Evolutionary conservation across 1,284 basidiomycete genomes (phyloP), one percentile per base, ranked within the genome.

Genomic region (Leccinum pachyderme): DNA sequence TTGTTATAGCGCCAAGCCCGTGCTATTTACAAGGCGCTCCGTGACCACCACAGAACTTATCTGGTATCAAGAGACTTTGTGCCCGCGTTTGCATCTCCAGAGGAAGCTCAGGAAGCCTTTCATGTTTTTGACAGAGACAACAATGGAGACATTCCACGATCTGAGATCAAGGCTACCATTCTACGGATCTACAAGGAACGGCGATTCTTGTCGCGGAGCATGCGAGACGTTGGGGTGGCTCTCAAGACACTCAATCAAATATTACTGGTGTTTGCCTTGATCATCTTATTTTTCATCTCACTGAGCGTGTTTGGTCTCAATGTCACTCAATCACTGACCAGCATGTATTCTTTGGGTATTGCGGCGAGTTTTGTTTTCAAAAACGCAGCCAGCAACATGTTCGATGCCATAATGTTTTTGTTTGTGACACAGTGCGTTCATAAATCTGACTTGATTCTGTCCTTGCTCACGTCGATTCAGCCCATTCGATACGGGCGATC

Each of bases 291-390:
- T 68, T 88, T 91, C 71, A 82, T 91, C 66, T 80, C 83, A 49
- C 71, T 91, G 55, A 84, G 83, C 59, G 75, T 90, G 28, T 89
- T 91, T 65, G 81, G 82, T 4, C 81, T 91, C 45, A 71, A 83
- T 45, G 73, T 89, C 45, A 79, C 77, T 28, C 74, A 77, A 54
- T 83, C 81, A 28, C 65, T 90, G 69, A 83, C 85, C 44, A 87
- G 84, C 65, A 73, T 87, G 59, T 90, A 89, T 66, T 77, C 86
- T 8, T 65, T 89, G 59, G 81, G 76, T 22, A 81, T 90, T 55
- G 88, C 84, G 3, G 81, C 81, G 15, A 88, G 86, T 63, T 91
- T 91, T 62, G 79, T 91, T 58, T 91, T 91, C 77, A 89, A 87
- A 73, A 81, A 77, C 60, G 72, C 87, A 8, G 84, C 87, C 22